Conservation (phyloP, 768 basidiomycete genomes). For the Hericium alpestre region DNA sequence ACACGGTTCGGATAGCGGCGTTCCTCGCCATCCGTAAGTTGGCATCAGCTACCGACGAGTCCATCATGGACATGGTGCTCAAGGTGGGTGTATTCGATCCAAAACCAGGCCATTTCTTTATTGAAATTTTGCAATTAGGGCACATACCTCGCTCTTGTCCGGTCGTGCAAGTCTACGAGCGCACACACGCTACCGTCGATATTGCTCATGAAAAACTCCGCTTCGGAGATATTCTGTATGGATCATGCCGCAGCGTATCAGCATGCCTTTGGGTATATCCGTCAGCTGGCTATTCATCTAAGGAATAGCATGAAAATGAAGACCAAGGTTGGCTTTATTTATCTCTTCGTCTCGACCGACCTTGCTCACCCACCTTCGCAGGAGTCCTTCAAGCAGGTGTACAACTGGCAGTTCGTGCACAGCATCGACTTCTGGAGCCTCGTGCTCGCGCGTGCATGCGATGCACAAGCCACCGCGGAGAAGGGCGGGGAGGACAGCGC, state of each 20-base stretch:
- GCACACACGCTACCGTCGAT: slow-evolving; percentile 82
- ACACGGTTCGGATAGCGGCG: slow-evolving; percentile 73
- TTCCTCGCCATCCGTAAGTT: slow-evolving; percentile 79
- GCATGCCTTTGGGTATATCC: slow-evolving; percentile 91
- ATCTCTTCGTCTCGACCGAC: not conserved
- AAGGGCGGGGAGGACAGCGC: slow-evolving; percentile 57
- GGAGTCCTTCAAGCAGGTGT: slow-evolving; percentile 90
- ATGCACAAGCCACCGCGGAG: slow-evolving; percentile 40
- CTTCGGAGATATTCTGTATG: slow-evolving; percentile 81
- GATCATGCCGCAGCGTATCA: slow-evolving; percentile 72
- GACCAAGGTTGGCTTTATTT: slow-evolving; percentile 45
- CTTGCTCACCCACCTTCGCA: slow-evolving; percentile 18
- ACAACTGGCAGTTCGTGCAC: slow-evolving; percentile 98
- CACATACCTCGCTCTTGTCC: slow-evolving; percentile 80
- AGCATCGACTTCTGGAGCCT: slow-evolving; percentile 93
- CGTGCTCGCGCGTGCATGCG: slow-evolving; percentile 76
- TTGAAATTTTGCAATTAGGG: slow-evolving; percentile 35
- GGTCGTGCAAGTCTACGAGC: slow-evolving; percentile 76
- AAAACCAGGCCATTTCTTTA: not conserved
- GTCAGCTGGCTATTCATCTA: slow-evolving; percentile 88
- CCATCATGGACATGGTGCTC: slow-evolving; percentile 74
- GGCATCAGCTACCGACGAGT: slow-evolving; percentile 65
- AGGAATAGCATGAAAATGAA: slow-evolving; percentile 85
- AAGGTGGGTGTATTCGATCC: slow-evolving; percentile 43
- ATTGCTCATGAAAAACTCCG: slow-evolving; percentile 96